These are phyloP conservation scores for Monilinia aucupariae DNA, from an alignment of 2,329 filamentous ascomycete species.

Conservation along the genomic window DNA sequence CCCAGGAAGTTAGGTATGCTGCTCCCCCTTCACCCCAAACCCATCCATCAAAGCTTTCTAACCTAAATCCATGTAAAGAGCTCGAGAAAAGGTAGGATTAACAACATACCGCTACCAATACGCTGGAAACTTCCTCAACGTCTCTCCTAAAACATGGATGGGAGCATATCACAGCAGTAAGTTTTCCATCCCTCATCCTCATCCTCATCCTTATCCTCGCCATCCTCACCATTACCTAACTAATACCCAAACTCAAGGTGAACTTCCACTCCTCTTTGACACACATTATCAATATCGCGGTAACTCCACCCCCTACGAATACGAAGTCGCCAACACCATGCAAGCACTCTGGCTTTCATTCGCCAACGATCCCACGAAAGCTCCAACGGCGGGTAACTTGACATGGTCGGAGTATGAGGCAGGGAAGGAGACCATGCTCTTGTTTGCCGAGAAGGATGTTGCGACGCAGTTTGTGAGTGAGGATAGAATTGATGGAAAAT, in stretches of 20 bases:
- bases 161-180: constrained; percentile 33
- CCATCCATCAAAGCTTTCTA: background rate
- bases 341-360: constrained; percentile 7
- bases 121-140: constrained; percentile 34
- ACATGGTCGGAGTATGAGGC: background rate
- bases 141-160: constrained; percentile 28
- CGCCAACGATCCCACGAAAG: background rate
- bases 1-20: constrained; percentile 19
- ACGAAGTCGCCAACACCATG: background rate
- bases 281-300: constrained; percentile 3
- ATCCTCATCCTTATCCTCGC: too few relatives aligned
- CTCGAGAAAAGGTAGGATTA: constrained; percentile 16
- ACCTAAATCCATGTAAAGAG: background rate
- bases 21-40: background rate
- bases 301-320: constrained; percentile 6
- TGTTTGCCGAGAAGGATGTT: background rate
- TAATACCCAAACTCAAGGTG: background rate
- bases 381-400: background rate
- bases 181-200: background rate
- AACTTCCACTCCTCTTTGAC: constrained; percentile 16
- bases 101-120: constrained; percentile 34
- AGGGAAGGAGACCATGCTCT: background rate
- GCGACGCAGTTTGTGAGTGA: background rate
- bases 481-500: background rate
- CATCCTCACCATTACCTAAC: background rate